Base-by-base conservation (phyloP, 352 stramenopile genomes). In the Globisporangium spinosum region DNA sequence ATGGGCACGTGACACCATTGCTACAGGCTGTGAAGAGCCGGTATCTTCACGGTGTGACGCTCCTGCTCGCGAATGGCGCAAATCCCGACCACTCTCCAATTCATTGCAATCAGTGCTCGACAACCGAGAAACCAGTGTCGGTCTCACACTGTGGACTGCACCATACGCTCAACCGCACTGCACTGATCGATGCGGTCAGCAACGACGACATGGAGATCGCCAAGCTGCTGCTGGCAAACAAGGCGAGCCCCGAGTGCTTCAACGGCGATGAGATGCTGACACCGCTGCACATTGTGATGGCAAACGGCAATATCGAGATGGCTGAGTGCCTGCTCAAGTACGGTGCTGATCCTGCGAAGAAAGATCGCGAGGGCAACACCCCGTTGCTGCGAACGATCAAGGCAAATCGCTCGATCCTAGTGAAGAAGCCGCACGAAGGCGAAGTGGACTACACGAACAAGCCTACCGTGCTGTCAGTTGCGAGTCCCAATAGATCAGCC, bases 281-380 rank as follows among this genome's bases (percentile, higher is more conserved):
- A 0, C 79, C 82, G 23, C 64, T 91, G 9, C 82, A 91, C 49
- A 62, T 84, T 27, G 73, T 78, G 3, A 43, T 91, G 12, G n/a
- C 61, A 15, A 67, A 68, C 3, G 80, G 86, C 58, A 71, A 80
- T 51, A 61, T 73, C 0, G 70, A 67, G 15, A 74, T 85, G 20
- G 83, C 83, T 1, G 54, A 72, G 38, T 56, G 64, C 40, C 62
- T 91, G 40, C 71, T 89, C 35, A 74, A 77, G 9, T 66, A 80
- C 34, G 74, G 74, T 20, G 82, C 79, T 9, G 79, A 79, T 56
- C 64, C 89, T 53, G 70, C 79, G 27, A 72, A 79, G 54, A 38
- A 64, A 0, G 79, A 89, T 59, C 12, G 64, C 12, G 59, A 62
- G 1, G 79, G 82, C 2, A 71, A 73, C 22, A 75, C 79, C 0